phyloP scores from a whole-genome alignment of 75 land plant species.

The Pinus tabuliformis region DNA sequence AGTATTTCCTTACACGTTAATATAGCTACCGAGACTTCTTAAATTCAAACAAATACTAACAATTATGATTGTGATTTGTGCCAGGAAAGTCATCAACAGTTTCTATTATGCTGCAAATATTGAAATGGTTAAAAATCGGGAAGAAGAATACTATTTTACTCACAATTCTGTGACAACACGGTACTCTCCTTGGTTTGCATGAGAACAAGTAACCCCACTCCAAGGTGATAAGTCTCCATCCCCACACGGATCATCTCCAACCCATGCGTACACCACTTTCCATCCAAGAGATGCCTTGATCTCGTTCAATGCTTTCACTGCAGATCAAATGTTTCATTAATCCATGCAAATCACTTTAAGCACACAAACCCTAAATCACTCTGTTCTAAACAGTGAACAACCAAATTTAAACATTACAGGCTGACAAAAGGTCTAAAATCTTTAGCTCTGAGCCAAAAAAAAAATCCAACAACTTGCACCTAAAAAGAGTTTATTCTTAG shows the following conservation, averaged over 20 bases:
- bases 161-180: conserved; percentile 89
- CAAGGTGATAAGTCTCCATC: conserved; percentile 85
- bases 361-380: no score
- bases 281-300: conserved; percentile 91
- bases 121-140: no score
- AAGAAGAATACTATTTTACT: conserved; percentile 11
- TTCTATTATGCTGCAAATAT: not conserved
- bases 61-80: not conserved
- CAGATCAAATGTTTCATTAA: not conserved
- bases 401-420: no score
- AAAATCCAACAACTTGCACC: no score
- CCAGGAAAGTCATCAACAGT: not conserved
- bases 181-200: conserved; percentile 57
- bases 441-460: no score
- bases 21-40: not conserved
- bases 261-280: conserved; percentile 92
- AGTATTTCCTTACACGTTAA: no score
- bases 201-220: conserved; percentile 88
- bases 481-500: no score
- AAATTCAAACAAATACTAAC: conserved; percentile 2
- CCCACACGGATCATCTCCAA: conserved; percentile 97
- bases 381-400: no score
- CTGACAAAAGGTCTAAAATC: no score
- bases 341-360: no score
- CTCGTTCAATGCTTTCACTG: conserved; percentile 89